A percentile compares a stretch with the other conserved stretches of the same genome.
These are phyloP conservation scores for Chlorella sp. DNA, from an alignment of 139 green algal genomes.

Conservation along the genomic window DNA sequence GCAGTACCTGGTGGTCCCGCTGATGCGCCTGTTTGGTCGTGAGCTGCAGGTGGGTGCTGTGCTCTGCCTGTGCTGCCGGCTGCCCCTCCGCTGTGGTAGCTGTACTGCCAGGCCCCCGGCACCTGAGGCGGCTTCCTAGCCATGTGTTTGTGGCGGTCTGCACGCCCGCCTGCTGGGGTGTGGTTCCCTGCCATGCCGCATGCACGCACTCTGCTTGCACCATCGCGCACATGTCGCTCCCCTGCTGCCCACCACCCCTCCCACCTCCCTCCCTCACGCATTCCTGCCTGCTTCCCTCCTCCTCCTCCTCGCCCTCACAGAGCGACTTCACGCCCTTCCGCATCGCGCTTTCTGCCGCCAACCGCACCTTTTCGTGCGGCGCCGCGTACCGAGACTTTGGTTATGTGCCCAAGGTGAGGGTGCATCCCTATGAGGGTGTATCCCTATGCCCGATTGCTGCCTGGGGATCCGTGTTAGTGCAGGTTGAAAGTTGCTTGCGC, in stretches of 20 bases:
- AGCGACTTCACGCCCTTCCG: conserved; percentile 33
- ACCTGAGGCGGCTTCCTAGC: not conserved
- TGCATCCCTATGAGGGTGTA: not conserved
- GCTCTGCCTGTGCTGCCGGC: not conserved
- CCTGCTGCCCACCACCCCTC: not conserved
- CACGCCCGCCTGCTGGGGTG: too few relatives aligned
- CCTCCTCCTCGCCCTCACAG: not conserved
- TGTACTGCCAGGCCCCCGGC: not conserved
- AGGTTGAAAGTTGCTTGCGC: not conserved
- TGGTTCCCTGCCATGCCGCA: too few relatives aligned
- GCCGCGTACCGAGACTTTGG: conserved; percentile 60
- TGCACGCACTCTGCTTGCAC: too few relatives aligned
- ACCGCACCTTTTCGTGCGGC: conserved; percentile 63
- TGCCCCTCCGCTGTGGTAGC: not conserved
- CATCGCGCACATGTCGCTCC: too few relatives aligned
- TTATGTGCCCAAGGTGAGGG: conserved; percentile 58
- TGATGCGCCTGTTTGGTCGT: conserved; percentile 57
- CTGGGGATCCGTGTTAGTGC: too few relatives aligned
- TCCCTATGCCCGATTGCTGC: too few relatives aligned
- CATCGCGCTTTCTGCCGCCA: conserved; percentile 64
- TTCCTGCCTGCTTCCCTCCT: not conserved
- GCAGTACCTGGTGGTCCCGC: conserved; percentile 70
- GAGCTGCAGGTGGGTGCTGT: conserved; percentile 55
- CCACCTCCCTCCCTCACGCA: too few relatives aligned
- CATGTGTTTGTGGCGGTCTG: too few relatives aligned